Base-by-base conservation (phyloP, 1,284 basidiomycete species). In the Nidula niveotomentosa region DNA sequence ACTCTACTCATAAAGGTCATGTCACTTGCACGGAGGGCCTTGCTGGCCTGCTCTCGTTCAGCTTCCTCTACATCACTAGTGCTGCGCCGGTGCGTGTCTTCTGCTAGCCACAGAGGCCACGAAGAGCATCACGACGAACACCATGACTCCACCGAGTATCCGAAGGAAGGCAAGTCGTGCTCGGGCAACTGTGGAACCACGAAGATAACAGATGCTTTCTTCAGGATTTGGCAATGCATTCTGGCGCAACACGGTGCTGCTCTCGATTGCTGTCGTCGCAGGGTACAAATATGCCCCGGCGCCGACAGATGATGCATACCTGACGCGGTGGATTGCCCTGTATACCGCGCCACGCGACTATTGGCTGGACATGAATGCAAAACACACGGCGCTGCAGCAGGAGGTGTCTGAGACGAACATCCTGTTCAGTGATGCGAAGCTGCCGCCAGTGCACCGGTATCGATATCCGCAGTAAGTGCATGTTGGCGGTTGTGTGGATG, bases 261-360 rank as follows among this genome's bases (percentile, higher is more conserved):
- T 73, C 33, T 76, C 78, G 15, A 55, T 84, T 35, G 71, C 76
- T 13, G 75, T 70, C 45, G 79, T 76, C 39, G 79, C 74, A 12
- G 80, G 80, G 56, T 86, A 86, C 73, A 88, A 88, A 68, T 86
- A 77, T 63, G 84, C 86, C 3, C 89, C 89, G 1, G 72, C 76
- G 53, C 77, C 81, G 5, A 72, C 72, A 33, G 79, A 86, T 39
- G 80, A 85, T 54, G 79, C 77, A 52, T 81, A 81, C 64, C 63
- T 90, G 63, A 86, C 86, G 17, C 79, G 78, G 43, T 88, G 83
- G 78, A 78, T 91, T 61, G 73, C 75, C 15, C 64, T 81, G 65
- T 83, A 84, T 67, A 68, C 68, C 37, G 75, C 79, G 1, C 72
- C 83, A 8, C 62, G 69, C 17, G 76, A 83, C 49, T 69, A 76